A percentile compares a stretch with the other conserved stretches of the same genome.
Conservation (phyloP, 2,329 filamentous ascomycete genomes). For the Aspergillus tanneri region DNA sequence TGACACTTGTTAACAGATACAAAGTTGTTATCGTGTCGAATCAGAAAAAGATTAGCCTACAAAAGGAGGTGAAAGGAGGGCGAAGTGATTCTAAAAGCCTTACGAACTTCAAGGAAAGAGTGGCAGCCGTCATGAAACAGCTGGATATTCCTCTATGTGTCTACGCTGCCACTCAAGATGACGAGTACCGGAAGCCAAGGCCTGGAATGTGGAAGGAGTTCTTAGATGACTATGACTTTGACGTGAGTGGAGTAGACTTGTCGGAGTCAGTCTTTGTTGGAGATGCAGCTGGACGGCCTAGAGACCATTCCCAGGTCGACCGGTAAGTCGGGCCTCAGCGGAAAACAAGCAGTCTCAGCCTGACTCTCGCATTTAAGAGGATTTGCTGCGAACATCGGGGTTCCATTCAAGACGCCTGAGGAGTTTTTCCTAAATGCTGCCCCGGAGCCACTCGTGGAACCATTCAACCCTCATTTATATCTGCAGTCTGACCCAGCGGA, state of each 20-base stretch:
- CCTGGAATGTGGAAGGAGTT: conserved; percentile 82
- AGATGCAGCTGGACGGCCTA: conserved; percentile 66
- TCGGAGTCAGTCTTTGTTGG: conserved; percentile 79
- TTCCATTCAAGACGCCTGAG: conserved; percentile 82
- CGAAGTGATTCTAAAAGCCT: conserved; percentile 68
- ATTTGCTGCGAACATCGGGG: conserved; percentile 79
- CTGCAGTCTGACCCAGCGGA: conserved; percentile 37
- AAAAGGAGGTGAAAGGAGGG: conserved; percentile 67
- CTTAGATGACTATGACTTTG: conserved; percentile 60
- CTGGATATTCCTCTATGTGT: conserved; percentile 70
- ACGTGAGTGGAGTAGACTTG: conserved; percentile 63
- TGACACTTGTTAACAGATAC: conserved; percentile 53
- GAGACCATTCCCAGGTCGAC: conserved; percentile 62
- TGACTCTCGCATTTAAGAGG: conserved; percentile 54
- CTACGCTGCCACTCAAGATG: conserved; percentile 82
- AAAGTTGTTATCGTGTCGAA: conserved; percentile 81
- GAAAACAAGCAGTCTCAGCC: not conserved
- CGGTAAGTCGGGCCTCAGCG: conserved; percentile 41
- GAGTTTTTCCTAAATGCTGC: conserved; percentile 78
- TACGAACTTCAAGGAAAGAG: conserved; percentile 79
- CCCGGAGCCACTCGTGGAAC: conserved; percentile 63
- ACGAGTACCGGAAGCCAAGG: conserved; percentile 82
- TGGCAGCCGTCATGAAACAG: conserved; percentile 64
- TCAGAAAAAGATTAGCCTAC: conserved; percentile 77
- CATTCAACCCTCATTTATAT: conserved; percentile 69